A percentile compares a stretch with the other conserved stretches of the same genome.
Evolutionary conservation across 352 stramenopile genomes (phyloP).

Genomic region (Halophytophthora polymorphica): DNA sequence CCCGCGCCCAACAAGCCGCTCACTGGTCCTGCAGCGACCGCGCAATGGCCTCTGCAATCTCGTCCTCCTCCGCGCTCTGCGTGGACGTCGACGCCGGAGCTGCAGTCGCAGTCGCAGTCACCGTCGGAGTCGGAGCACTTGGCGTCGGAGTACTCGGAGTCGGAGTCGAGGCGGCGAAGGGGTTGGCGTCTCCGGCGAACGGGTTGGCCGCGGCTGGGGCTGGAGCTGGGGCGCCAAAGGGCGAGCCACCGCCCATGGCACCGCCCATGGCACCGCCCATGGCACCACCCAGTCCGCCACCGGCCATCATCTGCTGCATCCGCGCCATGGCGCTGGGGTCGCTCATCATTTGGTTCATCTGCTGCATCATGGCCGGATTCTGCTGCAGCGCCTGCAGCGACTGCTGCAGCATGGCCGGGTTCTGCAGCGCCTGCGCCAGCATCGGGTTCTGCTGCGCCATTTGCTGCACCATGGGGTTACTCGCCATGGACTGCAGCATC

Average conservation of each 20-base stretch:
- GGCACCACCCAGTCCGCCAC: conserved; percentile 19
- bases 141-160: conserved; percentile 1
- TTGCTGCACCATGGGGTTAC: conserved; percentile 75
- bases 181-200: conserved; percentile 30
- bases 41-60: conserved; percentile 76
- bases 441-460: conserved; percentile 78
- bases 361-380: conserved; percentile 80
- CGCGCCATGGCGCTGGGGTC: conserved; percentile 65
- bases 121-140: conserved; percentile 7
- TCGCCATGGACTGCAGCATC: conserved; percentile 65
- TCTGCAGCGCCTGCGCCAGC: conserved; percentile 72
- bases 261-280: conserved; percentile 9
- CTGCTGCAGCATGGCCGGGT: conserved; percentile 66
- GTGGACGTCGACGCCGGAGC: conserved; percentile 9
- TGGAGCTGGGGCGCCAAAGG: conserved; percentile 23
- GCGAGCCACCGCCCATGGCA: conserved; percentile 19
- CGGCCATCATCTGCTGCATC: conserved; percentile 71
- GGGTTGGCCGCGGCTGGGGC: conserved; percentile 29
- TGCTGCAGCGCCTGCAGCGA: conserved; percentile 68
- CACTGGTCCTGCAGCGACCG: conserved; percentile 75
- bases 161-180: conserved; percentile 14
- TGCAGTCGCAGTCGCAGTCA: conserved; percentile 3
- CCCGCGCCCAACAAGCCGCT: neutral
- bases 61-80: conserved; percentile 62
- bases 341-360: conserved; percentile 79